Evolutionary conservation across 805 yeast species (phyloP), one percentile per base, ranked within the genome.

Genomic region (Komagataella phaffii): DNA sequence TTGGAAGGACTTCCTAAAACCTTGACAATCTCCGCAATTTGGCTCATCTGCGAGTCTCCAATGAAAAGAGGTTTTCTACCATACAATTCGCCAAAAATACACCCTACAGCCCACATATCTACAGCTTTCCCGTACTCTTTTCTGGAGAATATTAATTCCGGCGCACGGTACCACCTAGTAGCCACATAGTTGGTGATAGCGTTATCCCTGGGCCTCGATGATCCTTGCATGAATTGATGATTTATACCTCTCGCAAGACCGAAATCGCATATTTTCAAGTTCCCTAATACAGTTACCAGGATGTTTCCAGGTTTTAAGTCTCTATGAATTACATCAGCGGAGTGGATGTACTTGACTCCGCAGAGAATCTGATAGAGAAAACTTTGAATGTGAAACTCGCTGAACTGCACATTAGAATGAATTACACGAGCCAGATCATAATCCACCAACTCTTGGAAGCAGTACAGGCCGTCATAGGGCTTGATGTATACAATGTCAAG

Each of bases 131-230:
- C 75, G 61, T 88, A 88, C 17, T 58, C 60, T 50, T 72, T 74
- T 52, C 76, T 72, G 8, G 85, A 75, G 40, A 89, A 65, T 47
- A 90, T 77, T 49, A 90, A 71, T 60, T 90, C 98, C 0, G 98
- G 98, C 0, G 97, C 96, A 47, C 98, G 72, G 61, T 90, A 90
- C 96, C 96, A 90, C 53, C 97, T 69, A 0, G 97, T 90, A 0
- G 96, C 96, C 21, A 90, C 96, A 61, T 90, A 90, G 58, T 80
- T 83, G 8, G 95, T 86, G 24, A 86, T 85, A 14, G 76, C 72
- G 30, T 68, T 60, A 3, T 68, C 54, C 44, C 63, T 67, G 14
- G 70, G 64, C 49, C 64, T 67, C 54, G 56, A 68, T 59, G 60
- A 66, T 43, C 52, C 52, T 47, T 59, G 62, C 64, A 59, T 64